A percentile compares a stretch with the other conserved stretches of the same genome.
Conservation (phyloP, 2,329 filamentous ascomycete genomes). For the Ceratocystis destructans region DNA sequence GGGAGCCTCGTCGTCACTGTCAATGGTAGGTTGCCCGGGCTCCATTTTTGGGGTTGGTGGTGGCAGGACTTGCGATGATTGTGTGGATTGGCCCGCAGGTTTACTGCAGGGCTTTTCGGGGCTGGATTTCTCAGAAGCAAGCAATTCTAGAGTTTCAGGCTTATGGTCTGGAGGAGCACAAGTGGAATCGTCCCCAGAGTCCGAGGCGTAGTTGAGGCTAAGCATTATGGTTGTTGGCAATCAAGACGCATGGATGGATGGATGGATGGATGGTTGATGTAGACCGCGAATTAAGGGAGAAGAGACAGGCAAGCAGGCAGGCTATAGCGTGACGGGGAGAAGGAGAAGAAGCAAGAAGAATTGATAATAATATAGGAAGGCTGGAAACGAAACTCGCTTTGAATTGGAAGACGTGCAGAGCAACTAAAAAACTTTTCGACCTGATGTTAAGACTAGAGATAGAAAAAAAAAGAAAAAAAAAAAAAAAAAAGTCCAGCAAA, state of each 20-base stretch:
- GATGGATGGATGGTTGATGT: neutral
- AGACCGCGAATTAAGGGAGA: neutral
- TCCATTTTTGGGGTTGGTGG: neutral
- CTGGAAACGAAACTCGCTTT: no score
- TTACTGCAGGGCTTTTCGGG: neutral
- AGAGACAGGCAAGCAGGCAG: neutral
- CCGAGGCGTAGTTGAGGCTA: constrained; percentile 9
- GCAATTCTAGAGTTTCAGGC: neutral
- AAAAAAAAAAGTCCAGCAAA: neutral
- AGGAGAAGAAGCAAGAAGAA: neutral
- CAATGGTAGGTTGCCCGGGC: neutral
- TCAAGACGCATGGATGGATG: neutral
- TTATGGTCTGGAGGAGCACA: neutral
- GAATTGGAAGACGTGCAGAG: no score
- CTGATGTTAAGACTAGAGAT: neutral
- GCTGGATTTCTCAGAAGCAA: neutral
- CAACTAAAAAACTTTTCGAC: no score
- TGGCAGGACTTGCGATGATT: neutral
- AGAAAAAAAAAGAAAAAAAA: neutral
- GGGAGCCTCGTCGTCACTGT: constrained; percentile 11
- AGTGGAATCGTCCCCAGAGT: constrained; percentile 8
- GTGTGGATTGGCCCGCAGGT: neutral
- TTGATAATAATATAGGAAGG: neutral
- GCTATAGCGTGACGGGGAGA: neutral
- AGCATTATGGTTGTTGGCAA: constrained; percentile 7